Evolutionary conservation across 2,329 filamentous ascomycete species (phyloP).

Genomic region (Teratosphaeria epicoccoides): DNA sequence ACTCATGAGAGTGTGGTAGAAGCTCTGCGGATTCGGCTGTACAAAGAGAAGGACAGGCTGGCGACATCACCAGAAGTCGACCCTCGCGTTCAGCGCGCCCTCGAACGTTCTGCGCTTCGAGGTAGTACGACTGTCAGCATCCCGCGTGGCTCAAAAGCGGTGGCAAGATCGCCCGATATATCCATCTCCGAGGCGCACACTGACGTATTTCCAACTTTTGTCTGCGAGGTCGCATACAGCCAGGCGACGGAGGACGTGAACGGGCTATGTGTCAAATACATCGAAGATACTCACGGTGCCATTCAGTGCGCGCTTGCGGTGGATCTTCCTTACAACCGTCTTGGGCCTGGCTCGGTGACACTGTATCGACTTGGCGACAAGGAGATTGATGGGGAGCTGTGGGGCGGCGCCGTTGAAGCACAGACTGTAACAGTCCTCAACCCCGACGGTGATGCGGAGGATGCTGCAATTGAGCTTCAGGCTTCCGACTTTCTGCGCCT

Average conservation of each 20-base stretch:
- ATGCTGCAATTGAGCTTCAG: neutral
- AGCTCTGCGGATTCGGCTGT: neutral
- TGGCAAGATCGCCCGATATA: neutral
- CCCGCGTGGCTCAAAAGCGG: neutral
- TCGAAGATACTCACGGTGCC: neutral
- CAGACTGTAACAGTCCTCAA: neutral
- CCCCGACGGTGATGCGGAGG: neutral
- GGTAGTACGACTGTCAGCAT: neutral
- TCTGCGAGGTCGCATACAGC: neutral
- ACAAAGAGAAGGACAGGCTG: neutral
- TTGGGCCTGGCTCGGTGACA: neutral
- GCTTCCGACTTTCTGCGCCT: neutral
- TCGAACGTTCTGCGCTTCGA: neutral
- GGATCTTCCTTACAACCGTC: neutral
- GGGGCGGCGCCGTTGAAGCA: neutral
- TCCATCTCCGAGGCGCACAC: neutral
- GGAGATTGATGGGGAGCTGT: neutral
- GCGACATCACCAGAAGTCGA: neutral
- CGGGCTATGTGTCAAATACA: neutral
- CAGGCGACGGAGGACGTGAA: neutral
- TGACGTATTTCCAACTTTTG: neutral
- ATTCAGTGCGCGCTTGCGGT: neutral
- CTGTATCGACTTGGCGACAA: neutral
- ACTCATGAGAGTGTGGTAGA: neutral
- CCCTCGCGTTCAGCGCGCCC: neutral